Base-by-base conservation (phyloP, 2,329 filamentous ascomycete genomes). In the Coleophoma cylindrospora region DNA sequence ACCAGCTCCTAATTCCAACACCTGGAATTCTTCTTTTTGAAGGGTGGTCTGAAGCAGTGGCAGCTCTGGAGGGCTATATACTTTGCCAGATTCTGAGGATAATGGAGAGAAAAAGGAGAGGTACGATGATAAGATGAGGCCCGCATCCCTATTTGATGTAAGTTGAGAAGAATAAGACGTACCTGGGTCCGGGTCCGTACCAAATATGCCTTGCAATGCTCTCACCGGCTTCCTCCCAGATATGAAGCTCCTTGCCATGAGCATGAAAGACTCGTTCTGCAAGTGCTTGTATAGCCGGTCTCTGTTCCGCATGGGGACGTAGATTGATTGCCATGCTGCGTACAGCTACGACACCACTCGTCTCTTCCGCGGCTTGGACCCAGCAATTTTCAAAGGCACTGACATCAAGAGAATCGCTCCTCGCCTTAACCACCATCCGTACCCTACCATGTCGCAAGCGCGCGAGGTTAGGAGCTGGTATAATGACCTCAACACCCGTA, bases 171-270 rank as follows among this genome's bases (percentile, higher is more conserved):
- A 33, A 34, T 51, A 45, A 46, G 43, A 59, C 54, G 34, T 58
- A 58, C 55, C 54, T 58, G 51, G 47, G 40, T 49, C 49, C 59
- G 51, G 47, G 40, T 49, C 49, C 59, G 51, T 72, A 84, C 85
- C 85, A 89, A 45, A 88, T 74, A 68, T 89, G 85, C 40, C 83
- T 72, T 6, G 85, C 85, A 60, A 89, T 88, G 62, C 82, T 86
- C 60, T 89, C 84, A 4, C 84, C 84, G 0, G 82, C 86, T 60
- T 88, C 85, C 63, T 89, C 85, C 71, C 79, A 83, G 41, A 88
- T 77, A 34, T 66, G 65, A 10, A 66, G 49, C 15, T 53, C 43
- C 15, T 19, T 34, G 12, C 19, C 44, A 12, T 34, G 34, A 32
- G 17, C 21, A 5, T 33, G 33, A 37, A 64, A 60, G 5, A 58